Evolutionary conservation across 257 asterid genomes (phyloP).

Genomic region (Penstemon barbatus): DNA sequence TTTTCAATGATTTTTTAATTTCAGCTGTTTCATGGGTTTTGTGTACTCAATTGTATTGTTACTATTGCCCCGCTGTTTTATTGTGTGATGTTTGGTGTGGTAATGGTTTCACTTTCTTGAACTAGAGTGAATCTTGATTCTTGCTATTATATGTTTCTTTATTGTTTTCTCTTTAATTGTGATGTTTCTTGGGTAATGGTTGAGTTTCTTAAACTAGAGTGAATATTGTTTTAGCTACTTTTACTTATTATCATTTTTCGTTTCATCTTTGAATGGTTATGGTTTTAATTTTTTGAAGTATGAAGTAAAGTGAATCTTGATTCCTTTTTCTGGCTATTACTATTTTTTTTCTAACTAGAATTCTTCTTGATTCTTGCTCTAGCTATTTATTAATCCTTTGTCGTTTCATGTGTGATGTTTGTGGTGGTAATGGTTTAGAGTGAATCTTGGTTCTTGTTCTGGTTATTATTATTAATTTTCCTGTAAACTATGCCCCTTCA

Average conservation of each 20-base stretch:
- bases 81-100: constrained; percentile 8
- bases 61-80: background rate
- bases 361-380: too few species aligned
- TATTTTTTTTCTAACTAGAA: background rate
- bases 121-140: constrained; percentile 25
- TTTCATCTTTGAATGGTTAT: too few species aligned
- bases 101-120: constrained; percentile 15
- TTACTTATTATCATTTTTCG: too few species aligned
- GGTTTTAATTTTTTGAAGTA: too few species aligned
- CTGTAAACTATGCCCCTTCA: constrained; percentile 12
- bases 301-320: too few species aligned
- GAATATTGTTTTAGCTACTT: too few species aligned
- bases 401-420: background rate
- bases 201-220: background rate
- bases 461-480: constrained; percentile 1
- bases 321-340: background rate
- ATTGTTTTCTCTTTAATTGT: background rate
- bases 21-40: constrained; percentile 11
- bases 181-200: constrained; percentile 9
- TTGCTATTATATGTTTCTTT: constrained; percentile 10
- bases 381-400: too few species aligned
- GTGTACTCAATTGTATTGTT: background rate
- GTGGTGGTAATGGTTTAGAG: background rate
- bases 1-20: constrained; percentile 20
- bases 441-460: constrained; percentile 19